Base-by-base conservation (phyloP, 257 asterid species). In the Nicotiana noctiflora region DNA sequence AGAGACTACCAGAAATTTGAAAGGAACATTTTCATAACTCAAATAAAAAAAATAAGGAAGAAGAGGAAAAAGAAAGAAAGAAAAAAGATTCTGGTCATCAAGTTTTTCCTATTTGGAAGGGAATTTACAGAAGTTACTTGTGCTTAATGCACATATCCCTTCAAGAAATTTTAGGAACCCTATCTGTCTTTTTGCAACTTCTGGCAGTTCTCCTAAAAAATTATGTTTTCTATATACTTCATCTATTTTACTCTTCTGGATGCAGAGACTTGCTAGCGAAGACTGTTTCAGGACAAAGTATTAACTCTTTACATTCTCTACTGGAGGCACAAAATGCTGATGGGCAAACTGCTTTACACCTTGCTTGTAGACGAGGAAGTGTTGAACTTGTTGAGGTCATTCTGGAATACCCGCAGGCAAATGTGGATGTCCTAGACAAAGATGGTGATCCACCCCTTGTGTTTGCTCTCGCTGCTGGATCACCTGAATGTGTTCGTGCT, bases 361-460 rank as follows among this genome's bases (percentile, higher is more conserved):
- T 96, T 81, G 98, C 98, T 81, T 96, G 98, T 88, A 94, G 98
- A 84, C 88, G 97, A 83, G 99, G 98, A 57, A 92, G 99, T 10
- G 91, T 88, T 81, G 96, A 94, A 83, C 96, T 93, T 67, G 97
- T 96, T 79, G 97, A 93, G 88, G 90, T 92, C 79, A 94, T 96
- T 81, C 84, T 96, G 88, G 89, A 89, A 83, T 89, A 89, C 80
- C 78, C 91, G 63, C 98, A 91, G 85, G 97, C 98, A 8, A 90
- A 89, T 84, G 98, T 96, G 68, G 97, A 94, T 84, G 89, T 94
- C 82, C 91, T 96, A 61, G 98, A 96, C 89, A 96, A 90, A 84
- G 99, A 96, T 77, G 97, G 99, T 15, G 99, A 96, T 80, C 99
- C 99, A 67, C 98, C 99, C 76, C 97, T 96, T 80, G 97, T 96